Percentiles rank a stretch among this genome's conserved stretches.
These are phyloP conservation scores for Candida sanyaensis DNA, from an alignment of 1,139 yeast species.

Conservation along the genomic window DNA sequence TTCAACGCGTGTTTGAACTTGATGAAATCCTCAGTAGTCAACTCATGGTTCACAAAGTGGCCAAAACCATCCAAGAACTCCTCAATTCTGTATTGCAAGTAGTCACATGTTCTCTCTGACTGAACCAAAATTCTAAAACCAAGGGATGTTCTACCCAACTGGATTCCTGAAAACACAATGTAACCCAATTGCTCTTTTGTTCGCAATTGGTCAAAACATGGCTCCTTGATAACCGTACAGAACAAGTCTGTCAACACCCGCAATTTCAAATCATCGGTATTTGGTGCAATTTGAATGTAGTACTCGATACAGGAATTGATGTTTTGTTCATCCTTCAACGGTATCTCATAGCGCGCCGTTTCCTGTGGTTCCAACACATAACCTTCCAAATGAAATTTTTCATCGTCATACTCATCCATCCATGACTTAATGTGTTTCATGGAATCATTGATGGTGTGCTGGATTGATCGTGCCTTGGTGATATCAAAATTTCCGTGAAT, in stretches of 20 bases:
- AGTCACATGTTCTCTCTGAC: constrained; percentile 76
- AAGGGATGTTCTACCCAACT: constrained; percentile 69
- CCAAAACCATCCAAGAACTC: constrained; percentile 54
- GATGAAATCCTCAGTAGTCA: constrained; percentile 64
- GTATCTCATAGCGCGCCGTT: constrained; percentile 50
- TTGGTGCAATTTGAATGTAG: constrained; percentile 65
- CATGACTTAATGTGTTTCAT: constrained; percentile 34
- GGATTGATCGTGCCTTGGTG: constrained; percentile 47
- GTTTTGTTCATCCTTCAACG: constrained; percentile 65
- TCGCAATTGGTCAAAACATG: constrained; percentile 84
- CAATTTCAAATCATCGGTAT: constrained; percentile 28
- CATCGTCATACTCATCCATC: constrained; percentile 36
- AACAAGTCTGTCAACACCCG: constrained; percentile 62
- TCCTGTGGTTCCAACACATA: constrained; percentile 46
- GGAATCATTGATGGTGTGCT: constrained; percentile 20
- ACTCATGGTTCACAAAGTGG: constrained; percentile 30
- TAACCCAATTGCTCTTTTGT: constrained; percentile 88
- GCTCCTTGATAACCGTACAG: constrained; percentile 76
- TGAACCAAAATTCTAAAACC: constrained; percentile 84
- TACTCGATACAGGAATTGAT: constrained; percentile 85
- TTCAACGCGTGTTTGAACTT: constrained; percentile 71
- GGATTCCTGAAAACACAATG: constrained; percentile 80
- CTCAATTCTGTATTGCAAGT: constrained; percentile 76
- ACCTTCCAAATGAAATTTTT: constrained; percentile 27
- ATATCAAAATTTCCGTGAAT: constrained; percentile 77